phyloP scores from a whole-genome alignment of 768 basidiomycete species.

The Cantharellus anzutake region DNA sequence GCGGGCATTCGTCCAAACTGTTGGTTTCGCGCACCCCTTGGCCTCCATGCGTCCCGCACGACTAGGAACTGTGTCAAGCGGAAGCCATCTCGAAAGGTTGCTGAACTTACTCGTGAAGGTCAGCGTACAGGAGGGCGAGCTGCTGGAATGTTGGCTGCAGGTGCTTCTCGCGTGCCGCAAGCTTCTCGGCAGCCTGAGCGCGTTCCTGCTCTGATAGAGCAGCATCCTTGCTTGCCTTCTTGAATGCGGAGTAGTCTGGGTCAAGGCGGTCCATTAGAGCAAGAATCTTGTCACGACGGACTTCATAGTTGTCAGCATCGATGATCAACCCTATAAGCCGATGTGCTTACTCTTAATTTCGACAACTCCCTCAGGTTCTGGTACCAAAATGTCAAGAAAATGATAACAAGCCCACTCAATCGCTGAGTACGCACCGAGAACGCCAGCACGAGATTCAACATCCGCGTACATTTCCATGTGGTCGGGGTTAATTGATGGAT shows the following conservation, averaged over 20 bases:
- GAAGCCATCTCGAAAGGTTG: background rate
- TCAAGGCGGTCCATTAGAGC: slow-evolving; percentile 89
- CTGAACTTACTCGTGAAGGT: slow-evolving; percentile 72
- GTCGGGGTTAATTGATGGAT: slow-evolving; percentile 89
- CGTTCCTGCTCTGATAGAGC: slow-evolving; percentile 59
- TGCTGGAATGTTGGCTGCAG: slow-evolving; percentile 86
- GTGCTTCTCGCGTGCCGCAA: slow-evolving; percentile 58
- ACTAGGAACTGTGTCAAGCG: slow-evolving; percentile 23
- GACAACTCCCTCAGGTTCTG: slow-evolving; percentile 87
- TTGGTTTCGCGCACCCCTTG: slow-evolving; percentile 79
- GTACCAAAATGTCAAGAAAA: slow-evolving; percentile 16
- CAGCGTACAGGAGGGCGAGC: slow-evolving; percentile 83
- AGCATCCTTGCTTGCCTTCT: slow-evolving; percentile 58
- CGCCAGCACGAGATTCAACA: slow-evolving; percentile 86
- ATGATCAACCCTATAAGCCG: too few relatives aligned
- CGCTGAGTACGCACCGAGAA: slow-evolving; percentile 21
- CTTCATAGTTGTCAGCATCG: slow-evolving; percentile 10
- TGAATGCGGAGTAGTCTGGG: slow-evolving; percentile 57
- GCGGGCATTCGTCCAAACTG: slow-evolving; percentile 76
- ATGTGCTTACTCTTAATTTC: slow-evolving; percentile 55
- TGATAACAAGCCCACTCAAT: background rate
- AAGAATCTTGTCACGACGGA: slow-evolving; percentile 86
- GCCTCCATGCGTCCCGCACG: slow-evolving; percentile 94
- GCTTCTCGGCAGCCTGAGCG: slow-evolving; percentile 41
- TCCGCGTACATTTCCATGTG: slow-evolving; percentile 99